Conservation (phyloP, 192 early-diverging fungal genomes). For the Mortierella alpina region DNA sequence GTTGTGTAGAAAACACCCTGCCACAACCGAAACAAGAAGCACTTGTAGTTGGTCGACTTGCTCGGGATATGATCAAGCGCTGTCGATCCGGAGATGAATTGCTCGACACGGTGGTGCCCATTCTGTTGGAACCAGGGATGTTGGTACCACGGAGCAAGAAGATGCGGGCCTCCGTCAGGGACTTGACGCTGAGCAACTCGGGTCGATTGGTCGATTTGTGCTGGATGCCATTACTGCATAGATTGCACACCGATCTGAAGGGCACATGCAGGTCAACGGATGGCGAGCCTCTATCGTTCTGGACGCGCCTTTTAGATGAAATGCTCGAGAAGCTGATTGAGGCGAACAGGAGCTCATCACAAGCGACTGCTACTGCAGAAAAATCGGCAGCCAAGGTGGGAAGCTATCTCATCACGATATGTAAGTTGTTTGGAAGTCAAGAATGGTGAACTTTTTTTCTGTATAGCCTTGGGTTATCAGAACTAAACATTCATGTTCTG, state of each 20-base stretch:
- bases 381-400: constrained; percentile 33
- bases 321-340: constrained; percentile 45
- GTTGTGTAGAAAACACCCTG: constrained; percentile 23
- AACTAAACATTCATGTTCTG: background rate
- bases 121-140: constrained; percentile 45
- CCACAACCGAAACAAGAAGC: constrained; percentile 30
- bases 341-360: constrained; percentile 19
- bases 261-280: constrained; percentile 19
- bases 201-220: constrained; percentile 33
- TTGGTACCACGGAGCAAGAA: constrained; percentile 38
- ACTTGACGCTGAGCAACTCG: constrained; percentile 32
- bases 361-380: constrained; percentile 10
- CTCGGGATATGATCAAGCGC: constrained; percentile 40
- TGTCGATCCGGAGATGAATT: constrained; percentile 46
- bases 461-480: background rate
- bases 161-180: constrained; percentile 17
- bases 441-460: background rate
- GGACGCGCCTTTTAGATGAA: constrained; percentile 29
- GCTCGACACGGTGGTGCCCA: constrained; percentile 15
- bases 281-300: constrained; percentile 31
- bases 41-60: constrained; percentile 4
- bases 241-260: constrained; percentile 10
- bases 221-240: constrained; percentile 50
- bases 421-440: constrained; percentile 1
- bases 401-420: constrained; percentile 39